phyloP scores from a whole-genome alignment of 345 rosid species.

The Sonneratia alba region DNA sequence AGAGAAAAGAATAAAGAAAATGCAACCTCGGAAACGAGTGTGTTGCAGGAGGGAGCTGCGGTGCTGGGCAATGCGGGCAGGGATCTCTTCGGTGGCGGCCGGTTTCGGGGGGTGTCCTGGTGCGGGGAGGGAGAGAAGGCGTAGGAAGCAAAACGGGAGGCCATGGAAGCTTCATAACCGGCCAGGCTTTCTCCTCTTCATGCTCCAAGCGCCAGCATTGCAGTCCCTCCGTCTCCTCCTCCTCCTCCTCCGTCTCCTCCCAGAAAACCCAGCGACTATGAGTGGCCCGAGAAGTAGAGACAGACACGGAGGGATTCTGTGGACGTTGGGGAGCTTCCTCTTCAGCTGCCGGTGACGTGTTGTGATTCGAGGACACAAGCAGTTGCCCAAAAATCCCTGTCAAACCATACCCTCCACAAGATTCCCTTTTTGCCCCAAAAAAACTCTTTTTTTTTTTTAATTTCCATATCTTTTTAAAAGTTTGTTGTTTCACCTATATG shows the following conservation, averaged over 20 bases:
- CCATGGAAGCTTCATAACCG: conserved; percentile 64
- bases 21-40: conserved; percentile 62
- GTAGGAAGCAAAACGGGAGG: conserved; percentile 41
- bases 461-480: no score
- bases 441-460: no score
- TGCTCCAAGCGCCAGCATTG: conserved; percentile 31
- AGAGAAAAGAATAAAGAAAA: background rate
- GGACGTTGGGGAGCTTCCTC: background rate
- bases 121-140: conserved; percentile 27
- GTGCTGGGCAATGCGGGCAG: conserved; percentile 20
- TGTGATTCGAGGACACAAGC: background rate
- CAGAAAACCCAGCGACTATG: background rate
- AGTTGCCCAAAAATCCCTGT: conserved; percentile 13
- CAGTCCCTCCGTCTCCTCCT: conserved; percentile 10
- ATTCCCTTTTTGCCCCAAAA: background rate
- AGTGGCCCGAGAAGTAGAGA: conserved; percentile 8
- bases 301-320: conserved; percentile 17
- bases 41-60: conserved; percentile 28
- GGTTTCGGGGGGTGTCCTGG: conserved; percentile 9
- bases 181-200: conserved; percentile 19
- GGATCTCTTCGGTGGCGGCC: conserved; percentile 19
- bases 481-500: no score
- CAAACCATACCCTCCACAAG: conserved; percentile 26
- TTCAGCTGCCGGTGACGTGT: background rate
- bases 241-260: background rate